phyloP scores from a whole-genome alignment of 148 eudicot species.

The Rhododendron williamsianum region DNA sequence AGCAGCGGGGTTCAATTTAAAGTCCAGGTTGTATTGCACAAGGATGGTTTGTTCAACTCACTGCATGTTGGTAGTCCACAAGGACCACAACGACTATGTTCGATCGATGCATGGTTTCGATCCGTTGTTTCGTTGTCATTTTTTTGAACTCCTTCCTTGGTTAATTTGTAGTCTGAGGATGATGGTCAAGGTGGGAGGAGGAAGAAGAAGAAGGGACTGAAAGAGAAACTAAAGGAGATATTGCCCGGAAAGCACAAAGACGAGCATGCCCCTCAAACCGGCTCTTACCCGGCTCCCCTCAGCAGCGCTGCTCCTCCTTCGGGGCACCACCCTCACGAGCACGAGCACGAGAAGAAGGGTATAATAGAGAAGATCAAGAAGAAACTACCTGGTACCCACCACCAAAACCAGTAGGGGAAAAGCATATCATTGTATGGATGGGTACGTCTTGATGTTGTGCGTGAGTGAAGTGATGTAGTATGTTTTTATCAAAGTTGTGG shows the following conservation, averaged over 20 bases:
- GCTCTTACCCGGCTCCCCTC: conserved; percentile 7
- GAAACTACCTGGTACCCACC: conserved; percentile 54
- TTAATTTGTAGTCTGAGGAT: conserved; percentile 39
- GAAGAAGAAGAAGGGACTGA: conserved; percentile 58
- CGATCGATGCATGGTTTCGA: too few species aligned
- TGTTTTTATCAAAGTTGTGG: background rate
- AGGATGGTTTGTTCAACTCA: too few species aligned
- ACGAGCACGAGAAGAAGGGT: conserved; percentile 60
- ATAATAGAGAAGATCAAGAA: conserved; percentile 60
- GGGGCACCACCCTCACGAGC: conserved; percentile 30
- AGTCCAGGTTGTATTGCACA: too few species aligned
- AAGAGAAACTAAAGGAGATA: conserved; percentile 63
- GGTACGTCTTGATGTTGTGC: background rate
- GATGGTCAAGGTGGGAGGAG: conserved; percentile 46
- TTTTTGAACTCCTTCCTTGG: background rate
- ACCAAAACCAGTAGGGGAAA: conserved; percentile 12
- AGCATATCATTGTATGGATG: too few species aligned
- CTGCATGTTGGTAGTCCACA: too few species aligned
- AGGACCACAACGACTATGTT: too few species aligned
- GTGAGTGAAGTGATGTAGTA: background rate
- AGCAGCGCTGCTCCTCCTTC: conserved; percentile 20
- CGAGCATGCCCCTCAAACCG: conserved; percentile 15
- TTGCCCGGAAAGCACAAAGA: conserved; percentile 35
- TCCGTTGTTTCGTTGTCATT: too few species aligned
- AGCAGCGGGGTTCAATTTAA: too few species aligned